A percentile compares a stretch with the other conserved stretches of the same genome.
These are phyloP conservation scores for Casaregolazyma lundiana DNA, from an alignment of 1,139 yeast genomes.

Conservation along the genomic window DNA sequence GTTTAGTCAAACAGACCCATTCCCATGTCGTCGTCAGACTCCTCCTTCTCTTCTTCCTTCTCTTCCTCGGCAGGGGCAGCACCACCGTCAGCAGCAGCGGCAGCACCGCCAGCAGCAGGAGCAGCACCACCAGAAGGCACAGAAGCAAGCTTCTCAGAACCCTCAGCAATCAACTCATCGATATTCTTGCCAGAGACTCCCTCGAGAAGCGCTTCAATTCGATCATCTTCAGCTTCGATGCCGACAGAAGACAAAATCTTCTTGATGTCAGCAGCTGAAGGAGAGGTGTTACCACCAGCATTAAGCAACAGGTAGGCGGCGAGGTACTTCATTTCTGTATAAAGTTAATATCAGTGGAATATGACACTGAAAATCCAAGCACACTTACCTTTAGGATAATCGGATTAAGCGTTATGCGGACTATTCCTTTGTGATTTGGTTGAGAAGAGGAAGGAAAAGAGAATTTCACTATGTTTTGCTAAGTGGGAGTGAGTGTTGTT, in stretches of 20 bases:
- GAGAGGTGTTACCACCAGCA: conserved; percentile 54
- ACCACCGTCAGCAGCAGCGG: conserved; percentile 62
- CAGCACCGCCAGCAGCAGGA: conserved; percentile 65
- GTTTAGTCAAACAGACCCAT: conserved; percentile 46
- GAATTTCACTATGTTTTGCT: conserved; percentile 8
- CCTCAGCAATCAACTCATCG: conserved; percentile 91
- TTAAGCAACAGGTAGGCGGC: conserved; percentile 46
- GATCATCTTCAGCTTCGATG: conserved; percentile 89
- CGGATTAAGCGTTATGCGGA: conserved; percentile 58
- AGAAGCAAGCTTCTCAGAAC: conserved; percentile 90
- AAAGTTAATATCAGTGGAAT: not conserved
- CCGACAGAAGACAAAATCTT: conserved; percentile 88
- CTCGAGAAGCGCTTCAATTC: conserved; percentile 75
- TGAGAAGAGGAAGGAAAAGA: conserved; percentile 17
- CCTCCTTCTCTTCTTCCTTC: conserved; percentile 61
- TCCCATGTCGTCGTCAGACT: conserved; percentile 51
- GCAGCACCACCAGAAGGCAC: conserved; percentile 98
- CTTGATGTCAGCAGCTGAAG: conserved; percentile 91
- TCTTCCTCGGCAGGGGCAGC: conserved; percentile 70
- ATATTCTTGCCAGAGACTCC: conserved; percentile 94
- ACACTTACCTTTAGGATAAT: conserved; percentile 37
- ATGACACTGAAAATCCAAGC: not conserved
- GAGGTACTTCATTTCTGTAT: conserved; percentile 40
- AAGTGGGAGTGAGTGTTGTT: not conserved
- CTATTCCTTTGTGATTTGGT: conserved; percentile 46